Percentiles rank a stretch among this genome's conserved stretches.
Conservation (phyloP, 73 alveolate genomes). For the Tetrahymena malaccensis region DNA sequence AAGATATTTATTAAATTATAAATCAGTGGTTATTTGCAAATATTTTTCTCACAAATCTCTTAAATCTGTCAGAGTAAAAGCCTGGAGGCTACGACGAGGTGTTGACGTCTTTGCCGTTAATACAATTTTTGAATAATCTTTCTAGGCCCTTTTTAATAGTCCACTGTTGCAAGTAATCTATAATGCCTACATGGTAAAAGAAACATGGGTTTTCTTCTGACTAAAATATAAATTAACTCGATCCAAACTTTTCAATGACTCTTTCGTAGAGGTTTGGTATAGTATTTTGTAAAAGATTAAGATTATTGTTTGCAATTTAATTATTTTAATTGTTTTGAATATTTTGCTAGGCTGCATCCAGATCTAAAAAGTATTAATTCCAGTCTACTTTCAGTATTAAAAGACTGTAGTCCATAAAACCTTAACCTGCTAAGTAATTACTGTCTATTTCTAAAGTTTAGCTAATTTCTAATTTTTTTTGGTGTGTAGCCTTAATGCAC, state of each 20-base stretch:
- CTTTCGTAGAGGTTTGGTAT: slow-evolving; percentile 18
- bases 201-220: slow-evolving; percentile 38
- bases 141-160: slow-evolving; percentile 40
- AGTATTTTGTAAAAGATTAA: slow-evolving; percentile 5
- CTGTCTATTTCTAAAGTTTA: slow-evolving; percentile 35
- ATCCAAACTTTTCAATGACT: slow-evolving; percentile 42
- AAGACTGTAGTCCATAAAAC: slow-evolving; percentile 57
- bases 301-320: too few relatives aligned
- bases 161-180: slow-evolving; percentile 49
- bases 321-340: too few relatives aligned
- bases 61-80: neutral
- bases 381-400: slow-evolving; percentile 23
- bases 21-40: neutral
- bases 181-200: slow-evolving; percentile 33
- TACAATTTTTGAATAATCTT: slow-evolving; percentile 15
- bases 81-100: slow-evolving; percentile 21
- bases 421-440: slow-evolving; percentile 16
- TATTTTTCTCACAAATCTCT: neutral
- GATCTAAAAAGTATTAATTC: slow-evolving; percentile 41
- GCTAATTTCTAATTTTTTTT: slow-evolving; percentile 24
- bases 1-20: too few relatives aligned
- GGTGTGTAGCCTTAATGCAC: slow-evolving; percentile 38
- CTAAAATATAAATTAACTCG: slow-evolving; percentile 41
- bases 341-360: slow-evolving; percentile 2
- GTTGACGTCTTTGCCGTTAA: slow-evolving; percentile 45